These are phyloP conservation scores for Talaromyces sp. DNA, from an alignment of 2,329 filamentous ascomycete genomes.

Conservation along the genomic window DNA sequence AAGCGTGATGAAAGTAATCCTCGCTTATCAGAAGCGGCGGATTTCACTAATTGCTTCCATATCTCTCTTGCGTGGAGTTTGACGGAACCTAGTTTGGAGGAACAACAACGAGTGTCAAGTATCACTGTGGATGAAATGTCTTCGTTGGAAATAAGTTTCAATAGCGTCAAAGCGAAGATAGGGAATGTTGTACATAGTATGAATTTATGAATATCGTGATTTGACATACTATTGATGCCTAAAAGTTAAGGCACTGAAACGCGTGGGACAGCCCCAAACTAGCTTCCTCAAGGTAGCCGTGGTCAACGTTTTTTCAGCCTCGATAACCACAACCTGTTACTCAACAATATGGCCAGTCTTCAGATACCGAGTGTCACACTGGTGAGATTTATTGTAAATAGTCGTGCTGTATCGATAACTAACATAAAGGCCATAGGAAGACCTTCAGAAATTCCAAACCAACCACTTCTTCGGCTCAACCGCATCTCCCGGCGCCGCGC, in stretches of 20 bases:
- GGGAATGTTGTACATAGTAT: slow-evolving; percentile 60
- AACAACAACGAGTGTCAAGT: slow-evolving; percentile 30
- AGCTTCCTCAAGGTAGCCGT: not conserved
- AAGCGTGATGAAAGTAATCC: slow-evolving; percentile 19
- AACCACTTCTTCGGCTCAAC: slow-evolving; percentile 52
- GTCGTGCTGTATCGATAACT: not conserved
- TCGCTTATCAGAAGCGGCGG: slow-evolving; percentile 21
- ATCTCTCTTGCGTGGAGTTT: slow-evolving; percentile 86
- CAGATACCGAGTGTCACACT: slow-evolving; percentile 35
- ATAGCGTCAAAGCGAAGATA: slow-evolving; percentile 69
- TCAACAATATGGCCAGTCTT: slow-evolving; percentile 20
- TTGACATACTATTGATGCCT: not conserved
- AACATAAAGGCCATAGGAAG: slow-evolving; percentile 45
- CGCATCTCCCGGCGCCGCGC: not conserved
- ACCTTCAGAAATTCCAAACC: slow-evolving; percentile 57
- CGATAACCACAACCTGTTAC: not conserved
- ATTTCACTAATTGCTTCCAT: slow-evolving; percentile 66
- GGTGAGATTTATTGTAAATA: slow-evolving; percentile 23
- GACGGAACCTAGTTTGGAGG: slow-evolving; percentile 47
- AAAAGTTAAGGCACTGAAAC: not conserved
- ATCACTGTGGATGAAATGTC: slow-evolving; percentile 31
- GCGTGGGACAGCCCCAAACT: slow-evolving; percentile 6
- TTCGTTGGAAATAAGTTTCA: slow-evolving; percentile 52
- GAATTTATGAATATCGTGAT: slow-evolving; percentile 19
- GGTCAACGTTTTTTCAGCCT: not conserved